These are phyloP conservation scores for Pelargonium fulgidum DNA, from an alignment of 441 rosid species.

Conservation along the genomic window DNA sequence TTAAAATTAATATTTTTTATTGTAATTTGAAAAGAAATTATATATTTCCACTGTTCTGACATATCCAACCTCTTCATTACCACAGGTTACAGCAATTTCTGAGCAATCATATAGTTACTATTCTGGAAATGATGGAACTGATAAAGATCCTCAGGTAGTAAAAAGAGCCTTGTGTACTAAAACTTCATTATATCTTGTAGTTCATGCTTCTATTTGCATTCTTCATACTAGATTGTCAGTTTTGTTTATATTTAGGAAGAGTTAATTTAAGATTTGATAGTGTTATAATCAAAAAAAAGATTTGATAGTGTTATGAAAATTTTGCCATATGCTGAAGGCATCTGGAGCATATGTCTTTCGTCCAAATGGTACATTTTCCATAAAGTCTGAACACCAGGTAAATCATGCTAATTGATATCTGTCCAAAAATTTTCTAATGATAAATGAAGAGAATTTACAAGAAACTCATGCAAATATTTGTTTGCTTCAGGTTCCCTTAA, in stretches of 20 bases:
- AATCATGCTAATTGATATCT: not conserved
- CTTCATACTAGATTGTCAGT: not conserved
- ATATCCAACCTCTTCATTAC: not conserved
- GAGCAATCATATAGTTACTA: constrained; percentile 57
- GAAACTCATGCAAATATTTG: not conserved
- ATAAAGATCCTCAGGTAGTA: constrained; percentile 39
- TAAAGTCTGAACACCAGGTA: constrained; percentile 66
- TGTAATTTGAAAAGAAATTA: not conserved
- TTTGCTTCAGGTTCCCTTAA: constrained; percentile 52
- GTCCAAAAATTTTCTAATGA: not conserved
- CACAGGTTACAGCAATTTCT: constrained; percentile 33
- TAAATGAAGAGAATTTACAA: not conserved
- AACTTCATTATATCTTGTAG: not conserved
- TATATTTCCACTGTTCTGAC: not conserved
- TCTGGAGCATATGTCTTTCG: constrained; percentile 96
- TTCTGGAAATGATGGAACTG: constrained; percentile 47
- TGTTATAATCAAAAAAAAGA: constrained; percentile 4
- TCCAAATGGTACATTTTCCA: constrained; percentile 71
- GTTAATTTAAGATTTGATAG: not conserved
- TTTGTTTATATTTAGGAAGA: not conserved
- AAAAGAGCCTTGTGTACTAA: not conserved
- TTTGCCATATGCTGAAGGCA: constrained; percentile 33
- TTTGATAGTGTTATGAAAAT: constrained; percentile 2
- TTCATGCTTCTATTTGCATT: not conserved
- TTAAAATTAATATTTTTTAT: not conserved